These are phyloP conservation scores for Neonectria punicea DNA, from an alignment of 2,329 filamentous ascomycete species.

Conservation along the genomic window DNA sequence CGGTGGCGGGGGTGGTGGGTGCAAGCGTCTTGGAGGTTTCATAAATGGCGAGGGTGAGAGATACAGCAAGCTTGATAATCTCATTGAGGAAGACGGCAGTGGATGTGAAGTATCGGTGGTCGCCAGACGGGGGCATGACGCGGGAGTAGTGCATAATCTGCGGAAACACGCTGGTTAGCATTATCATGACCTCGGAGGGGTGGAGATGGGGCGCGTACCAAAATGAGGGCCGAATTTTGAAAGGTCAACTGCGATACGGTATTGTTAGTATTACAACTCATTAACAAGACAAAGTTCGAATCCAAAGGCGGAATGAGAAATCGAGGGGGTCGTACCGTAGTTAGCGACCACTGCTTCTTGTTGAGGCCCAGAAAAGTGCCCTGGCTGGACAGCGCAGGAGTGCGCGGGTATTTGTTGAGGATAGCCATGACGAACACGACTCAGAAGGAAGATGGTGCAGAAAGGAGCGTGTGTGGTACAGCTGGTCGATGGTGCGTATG, in stretches of 20 bases:
- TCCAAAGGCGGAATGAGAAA: neutral
- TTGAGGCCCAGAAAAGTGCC: slow-evolving; percentile 37
- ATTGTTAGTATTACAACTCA: slow-evolving; percentile 23
- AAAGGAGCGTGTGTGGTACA: slow-evolving; percentile 1
- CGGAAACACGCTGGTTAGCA: slow-evolving; percentile 35
- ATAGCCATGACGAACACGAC: slow-evolving; percentile 37
- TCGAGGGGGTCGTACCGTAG: slow-evolving; percentile 26
- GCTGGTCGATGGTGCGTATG: slow-evolving; percentile 5
- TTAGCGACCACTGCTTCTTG: slow-evolving; percentile 43
- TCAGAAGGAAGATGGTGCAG: neutral
- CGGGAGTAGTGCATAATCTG: slow-evolving; percentile 95
- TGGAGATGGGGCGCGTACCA: slow-evolving; percentile 59
- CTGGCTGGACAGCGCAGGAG: slow-evolving; percentile 16
- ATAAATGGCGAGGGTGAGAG: slow-evolving; percentile 86
- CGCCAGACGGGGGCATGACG: slow-evolving; percentile 85
- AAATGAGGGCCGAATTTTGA: slow-evolving; percentile 80
- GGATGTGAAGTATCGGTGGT: slow-evolving; percentile 91
- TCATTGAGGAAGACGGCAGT: slow-evolving; percentile 96
- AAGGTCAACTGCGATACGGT: slow-evolving; percentile 69
- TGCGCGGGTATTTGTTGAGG: slow-evolving; percentile 28
- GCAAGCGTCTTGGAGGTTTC: slow-evolving; percentile 83
- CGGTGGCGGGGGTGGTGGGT: slow-evolving; percentile 81
- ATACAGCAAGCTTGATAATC: slow-evolving; percentile 87
- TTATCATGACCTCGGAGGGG: slow-evolving; percentile 73
- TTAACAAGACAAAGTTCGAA: neutral